Evolutionary conservation across 139 green algal species (phyloP).

Genomic region (Choricystis sp.): DNA sequence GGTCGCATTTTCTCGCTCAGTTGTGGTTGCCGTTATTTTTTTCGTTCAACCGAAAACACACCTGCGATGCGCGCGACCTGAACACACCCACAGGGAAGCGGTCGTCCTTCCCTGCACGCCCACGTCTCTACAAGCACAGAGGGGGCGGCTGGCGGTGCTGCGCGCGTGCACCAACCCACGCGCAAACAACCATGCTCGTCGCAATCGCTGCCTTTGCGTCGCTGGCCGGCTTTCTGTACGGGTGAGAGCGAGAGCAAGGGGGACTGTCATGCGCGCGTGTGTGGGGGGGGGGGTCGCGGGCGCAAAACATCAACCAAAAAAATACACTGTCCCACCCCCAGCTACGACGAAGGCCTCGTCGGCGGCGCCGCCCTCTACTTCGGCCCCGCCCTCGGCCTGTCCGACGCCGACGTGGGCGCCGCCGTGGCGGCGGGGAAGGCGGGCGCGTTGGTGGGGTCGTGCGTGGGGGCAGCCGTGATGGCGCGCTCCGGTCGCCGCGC

Average conservation of each 20-base stretch:
- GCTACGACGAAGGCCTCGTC: constrained; percentile 49
- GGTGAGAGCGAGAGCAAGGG: constrained; percentile 29
- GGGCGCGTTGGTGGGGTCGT: constrained; percentile 50
- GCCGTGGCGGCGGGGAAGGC: constrained; percentile 64
- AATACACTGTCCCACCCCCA: constrained; percentile 8
- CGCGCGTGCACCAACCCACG: neutral
- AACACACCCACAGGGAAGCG: too few species aligned
- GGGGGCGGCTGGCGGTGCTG: too few species aligned
- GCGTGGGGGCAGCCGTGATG: constrained; percentile 55
- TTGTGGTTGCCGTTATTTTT: too few species aligned
- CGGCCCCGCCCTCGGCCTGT: constrained; percentile 21
- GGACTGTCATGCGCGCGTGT: neutral
- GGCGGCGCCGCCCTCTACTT: constrained; percentile 55
- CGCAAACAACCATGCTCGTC: constrained; percentile 25
- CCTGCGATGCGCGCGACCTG: too few species aligned
- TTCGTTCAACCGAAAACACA: too few species aligned
- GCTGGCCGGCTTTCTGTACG: constrained; percentile 61
- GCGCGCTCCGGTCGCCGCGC: constrained; percentile 44
- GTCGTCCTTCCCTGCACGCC: neutral
- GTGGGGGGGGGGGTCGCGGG: too few species aligned
- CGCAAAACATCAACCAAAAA: neutral
- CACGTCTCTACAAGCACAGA: too few species aligned
- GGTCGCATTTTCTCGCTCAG: too few species aligned
- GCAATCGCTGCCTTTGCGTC: constrained; percentile 35
- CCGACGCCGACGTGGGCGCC: constrained; percentile 14